Conservation (phyloP, 345 rosid genomes). For the Bruguiera parviflora region DNA sequence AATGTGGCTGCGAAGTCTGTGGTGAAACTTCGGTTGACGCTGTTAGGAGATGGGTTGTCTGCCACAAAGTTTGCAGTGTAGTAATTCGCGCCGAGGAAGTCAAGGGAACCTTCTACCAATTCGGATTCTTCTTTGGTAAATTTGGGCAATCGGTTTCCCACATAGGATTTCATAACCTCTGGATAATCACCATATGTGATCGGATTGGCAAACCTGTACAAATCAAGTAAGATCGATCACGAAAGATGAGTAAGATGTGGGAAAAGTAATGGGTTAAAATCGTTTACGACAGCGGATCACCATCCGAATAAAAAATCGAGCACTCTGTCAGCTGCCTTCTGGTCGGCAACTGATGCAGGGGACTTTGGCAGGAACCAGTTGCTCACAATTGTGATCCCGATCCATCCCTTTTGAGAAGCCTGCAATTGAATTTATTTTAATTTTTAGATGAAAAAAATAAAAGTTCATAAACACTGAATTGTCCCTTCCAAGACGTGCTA, state of each 20-base stretch:
- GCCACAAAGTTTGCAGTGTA: conserved; percentile 45
- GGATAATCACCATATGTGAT: conserved; percentile 60
- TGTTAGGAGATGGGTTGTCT: conserved; percentile 3
- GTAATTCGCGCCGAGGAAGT: conserved; percentile 56
- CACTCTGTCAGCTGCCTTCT: conserved; percentile 11
- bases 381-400: conserved; percentile 27
- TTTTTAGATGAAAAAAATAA: too few relatives aligned
- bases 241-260: background rate
- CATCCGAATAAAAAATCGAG: conserved; percentile 24
- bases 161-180: conserved; percentile 36
- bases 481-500: too few relatives aligned
- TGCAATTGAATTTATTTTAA: background rate
- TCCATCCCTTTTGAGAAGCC: conserved; percentile 37
- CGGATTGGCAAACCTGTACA: conserved; percentile 50
- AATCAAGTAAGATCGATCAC: background rate
- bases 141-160: conserved; percentile 52
- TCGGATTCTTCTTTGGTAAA: conserved; percentile 46
- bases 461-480: too few relatives aligned
- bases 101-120: conserved; percentile 46
- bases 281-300: background rate
- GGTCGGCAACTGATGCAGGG: conserved; percentile 6
- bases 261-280: background rate
- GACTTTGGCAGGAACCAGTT: conserved; percentile 30
- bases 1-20: conserved; percentile 24
- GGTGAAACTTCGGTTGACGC: conserved; percentile 22